Conservation (phyloP, 202 grass and related monocot genomes). For the Panicum virgatum region DNA sequence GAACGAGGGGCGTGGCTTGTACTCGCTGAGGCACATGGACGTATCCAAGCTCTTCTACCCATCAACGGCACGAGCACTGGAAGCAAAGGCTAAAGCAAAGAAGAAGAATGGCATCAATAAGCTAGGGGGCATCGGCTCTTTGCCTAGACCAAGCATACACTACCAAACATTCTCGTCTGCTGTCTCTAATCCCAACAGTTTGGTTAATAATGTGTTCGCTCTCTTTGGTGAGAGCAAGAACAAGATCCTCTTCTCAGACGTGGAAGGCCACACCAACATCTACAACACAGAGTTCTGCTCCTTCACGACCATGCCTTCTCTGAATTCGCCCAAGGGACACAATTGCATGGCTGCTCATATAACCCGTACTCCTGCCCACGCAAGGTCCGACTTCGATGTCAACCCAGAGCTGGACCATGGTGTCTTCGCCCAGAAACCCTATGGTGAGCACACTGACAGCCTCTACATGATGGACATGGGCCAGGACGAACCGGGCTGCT, state of each 20-base stretch:
- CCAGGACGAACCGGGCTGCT: neutral
- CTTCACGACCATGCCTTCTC: neutral
- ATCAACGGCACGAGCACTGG: neutral
- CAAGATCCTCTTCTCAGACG: neutral
- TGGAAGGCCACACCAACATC: neutral
- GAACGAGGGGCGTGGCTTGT: neutral
- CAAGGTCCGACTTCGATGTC: neutral
- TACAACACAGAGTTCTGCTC: neutral
- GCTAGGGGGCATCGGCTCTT: neutral
- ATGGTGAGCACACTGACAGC: neutral
- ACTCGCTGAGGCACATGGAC: neutral
- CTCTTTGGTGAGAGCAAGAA: neutral
- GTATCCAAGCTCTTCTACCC: neutral
- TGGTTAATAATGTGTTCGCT: neutral
- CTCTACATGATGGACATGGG: neutral
- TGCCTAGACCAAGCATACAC: neutral
- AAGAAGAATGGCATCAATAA: neutral
- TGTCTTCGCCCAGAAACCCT: too few species aligned
- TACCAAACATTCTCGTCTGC: neutral
- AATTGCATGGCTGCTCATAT: neutral
- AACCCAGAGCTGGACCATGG: neutral
- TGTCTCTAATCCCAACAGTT: neutral
- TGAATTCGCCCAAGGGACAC: neutral
- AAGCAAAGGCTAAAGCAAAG: neutral
- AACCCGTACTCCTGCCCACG: neutral